Evolutionary conservation across 176 grass and related monocot species (phyloP).

Genomic region (Zea luxurians): DNA sequence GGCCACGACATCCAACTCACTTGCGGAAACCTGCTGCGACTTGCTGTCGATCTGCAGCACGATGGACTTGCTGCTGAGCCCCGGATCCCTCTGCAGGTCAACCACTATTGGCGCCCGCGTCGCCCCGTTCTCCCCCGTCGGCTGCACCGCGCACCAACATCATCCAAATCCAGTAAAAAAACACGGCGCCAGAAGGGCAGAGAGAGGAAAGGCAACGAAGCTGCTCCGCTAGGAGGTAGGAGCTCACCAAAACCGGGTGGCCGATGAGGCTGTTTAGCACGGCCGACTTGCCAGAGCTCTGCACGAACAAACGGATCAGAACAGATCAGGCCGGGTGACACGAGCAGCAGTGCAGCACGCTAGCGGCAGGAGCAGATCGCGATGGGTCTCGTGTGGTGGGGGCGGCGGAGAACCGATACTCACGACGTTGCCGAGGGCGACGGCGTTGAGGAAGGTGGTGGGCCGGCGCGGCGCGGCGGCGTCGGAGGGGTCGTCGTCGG

Average conservation of each 20-base stretch:
- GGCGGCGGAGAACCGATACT: slow-evolving; percentile 4
- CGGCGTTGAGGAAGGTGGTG: slow-evolving; percentile 89
- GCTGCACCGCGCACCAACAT: slow-evolving; percentile 47
- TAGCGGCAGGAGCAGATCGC: slow-evolving; percentile 25
- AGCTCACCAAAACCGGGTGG: slow-evolving; percentile 76
- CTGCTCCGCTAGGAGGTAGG: background rate
- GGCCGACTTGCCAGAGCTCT: slow-evolving; percentile 91
- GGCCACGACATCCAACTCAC: slow-evolving; percentile 51
- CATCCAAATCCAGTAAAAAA: slow-evolving; percentile 29
- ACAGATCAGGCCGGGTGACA: slow-evolving; percentile 40
- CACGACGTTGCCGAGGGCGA: slow-evolving; percentile 92
- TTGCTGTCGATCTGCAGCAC: slow-evolving; percentile 91
- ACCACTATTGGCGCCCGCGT: slow-evolving; percentile 83
- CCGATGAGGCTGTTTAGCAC: slow-evolving; percentile 93
- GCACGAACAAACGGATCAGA: slow-evolving; percentile 25
- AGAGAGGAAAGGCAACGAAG: background rate
- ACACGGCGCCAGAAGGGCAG: background rate
- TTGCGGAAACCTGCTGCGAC: slow-evolving; percentile 88
- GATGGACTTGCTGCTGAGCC: slow-evolving; percentile 80
- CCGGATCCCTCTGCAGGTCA: slow-evolving; percentile 76
- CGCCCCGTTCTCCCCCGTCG: slow-evolving; percentile 94
- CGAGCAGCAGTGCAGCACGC: background rate
- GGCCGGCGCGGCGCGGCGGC: slow-evolving; percentile 49
- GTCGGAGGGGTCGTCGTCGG: slow-evolving; percentile 86
- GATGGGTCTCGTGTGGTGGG: slow-evolving; percentile 15